These are phyloP conservation scores for Aegilops umbellulata DNA, from an alignment of 176 grass and related monocot genomes.

Conservation along the genomic window DNA sequence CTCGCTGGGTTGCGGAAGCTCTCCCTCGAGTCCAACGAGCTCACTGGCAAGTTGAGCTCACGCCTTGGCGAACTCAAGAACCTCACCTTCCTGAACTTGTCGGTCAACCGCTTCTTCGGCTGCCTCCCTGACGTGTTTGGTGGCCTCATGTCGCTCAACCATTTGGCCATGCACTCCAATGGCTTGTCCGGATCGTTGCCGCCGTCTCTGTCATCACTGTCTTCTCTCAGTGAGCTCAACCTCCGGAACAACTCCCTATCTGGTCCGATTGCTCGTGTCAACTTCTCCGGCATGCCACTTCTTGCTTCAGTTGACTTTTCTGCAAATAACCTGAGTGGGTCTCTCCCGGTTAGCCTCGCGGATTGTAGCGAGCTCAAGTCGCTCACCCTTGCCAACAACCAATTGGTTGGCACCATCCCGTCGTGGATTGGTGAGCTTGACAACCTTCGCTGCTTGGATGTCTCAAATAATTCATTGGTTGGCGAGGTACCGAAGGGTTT, in stretches of 20 bases:
- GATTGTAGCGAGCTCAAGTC: not conserved
- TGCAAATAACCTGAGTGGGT: not conserved
- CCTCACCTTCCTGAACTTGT: not conserved
- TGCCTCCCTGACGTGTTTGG: not conserved
- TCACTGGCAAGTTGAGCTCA: not conserved
- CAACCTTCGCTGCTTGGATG: not conserved
- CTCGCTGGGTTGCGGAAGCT: not conserved
- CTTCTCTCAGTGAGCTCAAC: not conserved
- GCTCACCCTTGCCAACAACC: not conserved
- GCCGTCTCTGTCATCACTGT: not conserved
- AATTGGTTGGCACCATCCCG: not conserved
- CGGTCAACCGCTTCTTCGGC: not conserved
- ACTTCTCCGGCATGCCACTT: not conserved
- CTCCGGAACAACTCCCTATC: not conserved
- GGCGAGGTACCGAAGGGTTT: not conserved
- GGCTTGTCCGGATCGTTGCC: not conserved
- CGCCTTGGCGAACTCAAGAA: not conserved
- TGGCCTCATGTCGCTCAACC: not conserved
- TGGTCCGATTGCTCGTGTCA: not conserved
- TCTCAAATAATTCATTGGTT: not conserved
- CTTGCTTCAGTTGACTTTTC: not conserved
- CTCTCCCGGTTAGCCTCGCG: not conserved
- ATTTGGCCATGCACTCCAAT: not conserved
- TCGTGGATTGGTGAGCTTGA: not conserved
- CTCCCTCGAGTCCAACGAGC: not conserved